Conservation (phyloP, 129 eudicot genomes). For the Daucus carota region DNA sequence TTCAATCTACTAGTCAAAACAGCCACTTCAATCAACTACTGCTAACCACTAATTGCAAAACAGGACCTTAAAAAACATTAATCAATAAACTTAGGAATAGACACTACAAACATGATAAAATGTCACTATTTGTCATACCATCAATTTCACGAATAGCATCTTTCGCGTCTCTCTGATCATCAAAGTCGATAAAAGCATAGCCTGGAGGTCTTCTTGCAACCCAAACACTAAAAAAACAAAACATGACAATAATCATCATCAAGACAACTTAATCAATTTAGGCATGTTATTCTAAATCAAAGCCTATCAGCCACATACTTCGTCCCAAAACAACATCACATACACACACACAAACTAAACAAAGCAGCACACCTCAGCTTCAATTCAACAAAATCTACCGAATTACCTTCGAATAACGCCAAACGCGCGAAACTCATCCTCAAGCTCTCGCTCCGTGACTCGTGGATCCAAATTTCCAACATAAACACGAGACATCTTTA, state of each 20-base stretch:
- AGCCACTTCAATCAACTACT: no score
- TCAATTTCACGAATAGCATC: slow-evolving; percentile 88
- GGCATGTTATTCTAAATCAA: no score
- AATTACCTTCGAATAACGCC: slow-evolving; percentile 64
- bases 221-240: slow-evolving; percentile 57
- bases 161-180: slow-evolving; percentile 82
- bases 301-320: no score
- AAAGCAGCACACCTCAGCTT: background rate
- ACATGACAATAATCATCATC: background rate
- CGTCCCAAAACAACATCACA: background rate
- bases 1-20: no score
- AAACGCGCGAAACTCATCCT: slow-evolving; percentile 71
- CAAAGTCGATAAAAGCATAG: slow-evolving; percentile 89
- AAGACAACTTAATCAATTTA: background rate
- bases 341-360: background rate
- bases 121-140: slow-evolving; percentile 34
- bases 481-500: slow-evolving; percentile 71
- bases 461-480: slow-evolving; percentile 80
- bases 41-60: no score
- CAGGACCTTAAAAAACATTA: no score
- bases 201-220: slow-evolving; percentile 99
- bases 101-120: background rate
- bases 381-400: background rate
- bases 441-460: slow-evolving; percentile 71
- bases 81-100: no score